These are phyloP conservation scores for Alternaria angustiovoidea DNA, from an alignment of 2,329 filamentous ascomycete species.

Conservation along the genomic window DNA sequence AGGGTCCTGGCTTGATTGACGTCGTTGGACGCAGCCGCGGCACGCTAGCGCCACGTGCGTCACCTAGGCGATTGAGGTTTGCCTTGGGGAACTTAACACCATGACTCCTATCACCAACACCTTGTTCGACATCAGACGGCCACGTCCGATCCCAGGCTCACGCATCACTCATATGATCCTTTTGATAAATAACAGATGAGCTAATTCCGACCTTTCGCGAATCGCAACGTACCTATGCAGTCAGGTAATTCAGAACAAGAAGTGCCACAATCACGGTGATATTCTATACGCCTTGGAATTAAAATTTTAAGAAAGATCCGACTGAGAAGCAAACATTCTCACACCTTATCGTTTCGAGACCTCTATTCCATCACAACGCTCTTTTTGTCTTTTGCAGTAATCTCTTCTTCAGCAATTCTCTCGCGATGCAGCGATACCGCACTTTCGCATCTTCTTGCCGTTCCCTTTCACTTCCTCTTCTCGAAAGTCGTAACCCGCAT, in stretches of 20 bases:
- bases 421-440: neutral
- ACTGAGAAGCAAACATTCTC: neutral
- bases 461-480: neutral
- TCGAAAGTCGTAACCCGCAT: neutral
- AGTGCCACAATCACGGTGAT: neutral
- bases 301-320: neutral
- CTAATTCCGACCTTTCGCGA: neutral
- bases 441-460: neutral
- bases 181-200: neutral
- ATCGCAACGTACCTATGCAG: neutral
- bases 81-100: constrained; percentile 3
- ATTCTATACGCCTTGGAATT: fast-evolving
- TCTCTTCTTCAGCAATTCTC: neutral
- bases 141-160: neutral
- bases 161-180: too few species aligned
- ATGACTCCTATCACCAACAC: neutral
- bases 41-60: constrained; percentile 28
- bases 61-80: neutral
- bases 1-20: constrained; percentile 15
- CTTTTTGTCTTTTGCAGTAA: neutral
- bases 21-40: constrained; percentile 21
- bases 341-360: neutral
- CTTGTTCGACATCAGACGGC: neutral
- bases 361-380: neutral
- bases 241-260: neutral